Evolutionary conservation across 805 yeast species (phyloP), one percentile per base, ranked within the genome.

Genomic region (Candida sanyiensis): DNA sequence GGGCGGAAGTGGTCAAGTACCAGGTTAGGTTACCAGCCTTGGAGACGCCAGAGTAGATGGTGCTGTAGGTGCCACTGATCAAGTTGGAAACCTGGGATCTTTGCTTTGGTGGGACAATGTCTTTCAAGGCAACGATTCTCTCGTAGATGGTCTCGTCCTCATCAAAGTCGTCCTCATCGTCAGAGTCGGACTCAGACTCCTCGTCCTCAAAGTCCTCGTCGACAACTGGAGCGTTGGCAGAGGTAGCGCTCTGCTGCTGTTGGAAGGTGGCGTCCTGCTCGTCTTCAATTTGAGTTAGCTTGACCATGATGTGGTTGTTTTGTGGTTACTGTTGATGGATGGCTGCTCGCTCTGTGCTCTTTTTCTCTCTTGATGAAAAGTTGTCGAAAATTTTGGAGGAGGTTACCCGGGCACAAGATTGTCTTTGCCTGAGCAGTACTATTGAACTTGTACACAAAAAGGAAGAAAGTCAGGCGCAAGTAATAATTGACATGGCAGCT

Each of bases 51-150:
- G 69, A 42, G 41, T 64, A 62, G 27, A 77, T 52, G 28, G 75
- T 63, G 30, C 69, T 60, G 44, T 63, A 51, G 13, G 65, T 52
- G 20, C 62, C 34, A 28, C 56, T 44, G 44, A 59, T 53, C 19
- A 66, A 33, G 26, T 52, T 45, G 19, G 61, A 42, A 38, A 82
- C 49, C 38, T 56, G 54, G 35, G 70, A 64, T 69, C 97, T 83
- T 62, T 84, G 88, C 51, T 74, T 73, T 51, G 97, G 97, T 33
- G 97, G 86, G 37, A 93, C 69, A 39, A 90, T 84, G 60, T 93
- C 97, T 64, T 81, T 87, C 55, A 93, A 75, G 36, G 99, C 98
- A 46, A 77, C 76, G 47, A 93, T 62, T 75, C 99, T 83, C 54
- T 93, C 97, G 44, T 70, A 64, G 13, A 93, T 49, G 23, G 96